A percentile compares a stretch with the other conserved stretches of the same genome.
phyloP scores from a whole-genome alignment of 768 basidiomycete genomes.

The Tulasnella sp. region DNA sequence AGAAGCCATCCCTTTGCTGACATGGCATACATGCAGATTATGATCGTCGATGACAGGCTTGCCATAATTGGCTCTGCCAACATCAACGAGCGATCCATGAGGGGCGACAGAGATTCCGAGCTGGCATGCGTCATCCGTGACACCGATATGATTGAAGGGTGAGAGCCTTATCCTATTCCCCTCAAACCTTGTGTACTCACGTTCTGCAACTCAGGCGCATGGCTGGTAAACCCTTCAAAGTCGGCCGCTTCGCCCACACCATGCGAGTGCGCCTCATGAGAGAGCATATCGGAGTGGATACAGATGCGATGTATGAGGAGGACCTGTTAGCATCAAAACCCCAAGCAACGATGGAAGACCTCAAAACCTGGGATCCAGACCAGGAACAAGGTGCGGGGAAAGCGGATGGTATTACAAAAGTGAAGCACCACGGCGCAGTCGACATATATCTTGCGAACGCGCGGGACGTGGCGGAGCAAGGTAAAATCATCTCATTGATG shows the following conservation, averaged over 20 bases:
- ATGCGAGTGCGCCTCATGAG: slow-evolving; percentile 89
- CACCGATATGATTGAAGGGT: slow-evolving; percentile 94
- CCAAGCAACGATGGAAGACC: slow-evolving; percentile 37
- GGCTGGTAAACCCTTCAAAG: slow-evolving; percentile 90
- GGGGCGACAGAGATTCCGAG: slow-evolving; percentile 96
- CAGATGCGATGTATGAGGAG: slow-evolving; percentile 74
- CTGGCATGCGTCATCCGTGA: slow-evolving; percentile 86
- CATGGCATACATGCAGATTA: slow-evolving; percentile 24
- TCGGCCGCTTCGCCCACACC: slow-evolving; percentile 93
- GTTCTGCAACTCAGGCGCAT: slow-evolving; percentile 49
- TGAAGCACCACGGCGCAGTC: slow-evolving; percentile 11
- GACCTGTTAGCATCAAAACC: slow-evolving; percentile 49
- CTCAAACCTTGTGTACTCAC: background rate
- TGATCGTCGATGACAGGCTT: slow-evolving; percentile 87
- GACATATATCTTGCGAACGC: background rate
- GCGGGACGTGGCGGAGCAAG: slow-evolving; percentile 37
- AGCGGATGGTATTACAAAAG: slow-evolving; percentile 21
- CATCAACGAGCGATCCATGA: slow-evolving; percentile 92
- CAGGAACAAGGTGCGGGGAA: slow-evolving; percentile 38
- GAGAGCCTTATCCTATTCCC: slow-evolving; percentile 21
- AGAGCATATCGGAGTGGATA: slow-evolving; percentile 92
- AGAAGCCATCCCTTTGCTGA: background rate
- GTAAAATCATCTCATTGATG: slow-evolving; percentile 28
- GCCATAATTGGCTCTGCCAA: slow-evolving; percentile 94
- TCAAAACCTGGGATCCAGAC: slow-evolving; percentile 64